Evolutionary conservation across 2,329 filamentous ascomycete species (phyloP), one percentile per base, ranked within the genome.

Genomic region (Penicillium italicum): DNA sequence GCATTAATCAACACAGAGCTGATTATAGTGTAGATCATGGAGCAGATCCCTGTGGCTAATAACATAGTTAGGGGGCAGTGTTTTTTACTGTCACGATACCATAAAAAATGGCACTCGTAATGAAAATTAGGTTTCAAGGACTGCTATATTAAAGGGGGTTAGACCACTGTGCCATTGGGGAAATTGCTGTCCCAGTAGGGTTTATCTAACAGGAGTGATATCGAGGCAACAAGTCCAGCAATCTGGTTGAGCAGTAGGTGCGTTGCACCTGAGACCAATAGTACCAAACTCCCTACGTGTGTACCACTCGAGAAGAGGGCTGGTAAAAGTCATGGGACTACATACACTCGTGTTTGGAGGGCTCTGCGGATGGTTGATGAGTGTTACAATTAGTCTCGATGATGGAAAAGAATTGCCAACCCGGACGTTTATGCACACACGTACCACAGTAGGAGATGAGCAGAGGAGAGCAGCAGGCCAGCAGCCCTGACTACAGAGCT

Each of bases 221-320:
- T 50, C 33, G 1, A 55, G 12, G 4, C 52, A 55, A 44, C 46
- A 55, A 12, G 4, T 44, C 46, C 46, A 50, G 34, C 46, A 55
- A 49, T 20, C 16, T 4, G 40, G 45, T 1, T 43, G 38, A 3
- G 9, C 8, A 33, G 16, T 14, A 42, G 31, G 31, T 10, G 26
- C 8, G 28, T 7, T 49, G 46, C 52, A 54, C 14, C 16, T 40
- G 5, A 38, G 14, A 11, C 3, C 38, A 18, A 55, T 44, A 10
- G 12, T 9, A 31, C 33, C 46, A 38, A 55, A 50, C 11, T 38
- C 52, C 20, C 52, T 50, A 37, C 37, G 31, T 14, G 45, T 50
- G 33, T 54, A 54, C 45, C 44, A 54, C 37, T 54, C 45, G 7
- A 50, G 38, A 18, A 54, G 44, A 18, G 51, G 51, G 7, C 51